Evolutionary conservation across 768 basidiomycete species (phyloP).

Genomic region (Termitomyces sp.): DNA sequence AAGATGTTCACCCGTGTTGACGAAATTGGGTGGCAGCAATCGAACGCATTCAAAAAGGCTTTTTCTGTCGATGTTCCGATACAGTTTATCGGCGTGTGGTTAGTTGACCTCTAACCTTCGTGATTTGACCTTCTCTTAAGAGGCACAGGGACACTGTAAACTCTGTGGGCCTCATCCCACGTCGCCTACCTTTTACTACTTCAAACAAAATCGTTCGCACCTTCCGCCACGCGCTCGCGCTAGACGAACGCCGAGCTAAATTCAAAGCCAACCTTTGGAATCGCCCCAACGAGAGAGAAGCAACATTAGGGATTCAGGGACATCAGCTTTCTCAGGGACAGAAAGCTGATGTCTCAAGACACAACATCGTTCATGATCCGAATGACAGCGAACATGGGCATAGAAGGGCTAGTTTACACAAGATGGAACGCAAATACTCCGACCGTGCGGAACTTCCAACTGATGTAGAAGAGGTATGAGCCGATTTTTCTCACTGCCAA

Average conservation of each 20-base stretch:
- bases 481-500: neutral
- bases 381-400: neutral
- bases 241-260: slow-evolving; percentile 50
- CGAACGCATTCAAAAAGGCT: slow-evolving; percentile 38
- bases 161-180: slow-evolving; percentile 46
- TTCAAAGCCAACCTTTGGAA: slow-evolving; percentile 44
- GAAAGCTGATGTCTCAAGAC: neutral
- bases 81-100: slow-evolving; percentile 24
- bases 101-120: neutral
- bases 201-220: slow-evolving; percentile 41
- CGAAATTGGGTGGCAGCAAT: slow-evolving; percentile 23
- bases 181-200: slow-evolving; percentile 43
- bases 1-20: slow-evolving; percentile 39
- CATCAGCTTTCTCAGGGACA: no score
- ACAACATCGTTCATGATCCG: neutral
- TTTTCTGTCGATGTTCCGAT: slow-evolving; percentile 36
- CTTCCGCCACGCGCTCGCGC: slow-evolving; percentile 50
- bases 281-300: slow-evolving; percentile 16
- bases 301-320: slow-evolving; percentile 6
- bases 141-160: slow-evolving; percentile 47
- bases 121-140: slow-evolving; percentile 25
- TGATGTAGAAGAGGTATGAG: slow-evolving; percentile 34
- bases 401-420: slow-evolving; percentile 7
- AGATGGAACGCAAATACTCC: slow-evolving; percentile 12
- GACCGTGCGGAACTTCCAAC: slow-evolving; percentile 17